Evolutionary conservation across 176 grass and related monocot species (phyloP).

Genomic region (Guadua angustifolia): DNA sequence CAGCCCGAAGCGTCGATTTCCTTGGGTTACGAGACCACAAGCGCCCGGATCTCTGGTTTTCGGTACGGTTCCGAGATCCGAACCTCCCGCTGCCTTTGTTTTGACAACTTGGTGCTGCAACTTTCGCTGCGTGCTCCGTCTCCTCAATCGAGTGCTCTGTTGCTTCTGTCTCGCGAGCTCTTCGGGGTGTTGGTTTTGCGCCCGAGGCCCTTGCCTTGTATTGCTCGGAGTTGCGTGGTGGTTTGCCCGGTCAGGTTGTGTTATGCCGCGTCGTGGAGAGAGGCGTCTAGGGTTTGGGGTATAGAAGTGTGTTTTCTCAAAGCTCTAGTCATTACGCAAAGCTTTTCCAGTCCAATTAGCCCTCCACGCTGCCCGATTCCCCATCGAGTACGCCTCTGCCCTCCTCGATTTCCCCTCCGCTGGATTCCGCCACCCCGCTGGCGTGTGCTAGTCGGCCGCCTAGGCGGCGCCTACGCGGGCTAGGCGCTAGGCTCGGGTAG

Average conservation of each 20-base stretch:
- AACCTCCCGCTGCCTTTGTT: neutral
- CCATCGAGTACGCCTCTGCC: too few species aligned
- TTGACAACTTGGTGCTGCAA: neutral
- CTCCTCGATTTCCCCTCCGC: too few species aligned
- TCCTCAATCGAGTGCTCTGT: neutral
- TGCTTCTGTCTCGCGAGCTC: neutral
- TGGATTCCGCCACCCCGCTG: too few species aligned
- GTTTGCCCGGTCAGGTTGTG: neutral
- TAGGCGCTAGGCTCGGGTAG: too few species aligned
- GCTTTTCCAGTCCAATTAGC: neutral
- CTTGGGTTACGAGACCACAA: neutral
- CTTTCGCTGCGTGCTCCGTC: neutral
- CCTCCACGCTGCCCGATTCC: too few species aligned
- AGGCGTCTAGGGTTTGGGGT: conserved; percentile 36
- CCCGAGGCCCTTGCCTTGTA: neutral
- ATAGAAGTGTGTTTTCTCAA: neutral
- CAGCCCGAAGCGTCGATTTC: neutral
- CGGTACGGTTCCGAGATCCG: conserved; percentile 37
- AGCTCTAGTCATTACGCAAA: neutral
- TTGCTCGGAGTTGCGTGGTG: neutral
- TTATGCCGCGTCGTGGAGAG: neutral
- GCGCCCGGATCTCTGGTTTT: neutral
- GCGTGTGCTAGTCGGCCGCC: too few species aligned
- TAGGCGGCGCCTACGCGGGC: too few species aligned
- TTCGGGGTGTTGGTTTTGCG: neutral